Evolutionary conservation across 768 basidiomycete genomes (phyloP), one percentile per base, ranked within the genome.

Genomic region (Phylloporus arenicola): DNA sequence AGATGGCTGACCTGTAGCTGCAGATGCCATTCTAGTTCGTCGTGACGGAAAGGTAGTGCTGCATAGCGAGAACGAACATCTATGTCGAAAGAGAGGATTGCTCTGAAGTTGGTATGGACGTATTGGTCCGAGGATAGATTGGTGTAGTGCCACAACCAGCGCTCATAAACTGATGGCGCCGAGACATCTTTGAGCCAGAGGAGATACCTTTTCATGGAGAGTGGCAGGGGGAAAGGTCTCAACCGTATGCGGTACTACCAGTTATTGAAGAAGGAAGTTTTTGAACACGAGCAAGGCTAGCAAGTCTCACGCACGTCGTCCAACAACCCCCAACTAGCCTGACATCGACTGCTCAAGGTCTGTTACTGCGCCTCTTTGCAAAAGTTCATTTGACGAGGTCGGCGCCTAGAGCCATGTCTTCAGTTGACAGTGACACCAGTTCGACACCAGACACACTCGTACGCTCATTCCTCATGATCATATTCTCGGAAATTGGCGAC

Each of bases 401-500:
- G 33, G 19, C 37, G 34, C 4, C 12, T 16, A 64, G 51, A 48
- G 43, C 42, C 17, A 64, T 65, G 64, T 57, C 56, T 19, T 30
- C 51, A 20, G 34, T 27, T 8, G 45, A 57, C 30, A 51, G 55
- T 55, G 62, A 24, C 41, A 31, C 57, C 29, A n/a, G 38, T 24
- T 35, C 52, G 16, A 16, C 19, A 39, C 40, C 42, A 27, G 17
- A 84, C 55, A 87, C 83, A 10, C 79, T 94, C 53, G 51, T 79
- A 6, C 86, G 92, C 62, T 81, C 91, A 6, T 92, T 93, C 72
- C 68, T 78, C 54, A 92, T 95, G 84, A 97, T 96, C 61, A 86
- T 97, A 30, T 76, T 88, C 64, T 92, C 90, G 3, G 91, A 93
- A 75, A 86, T 94, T 38, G 95, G 95, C 20, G 95, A 98, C 82